phyloP scores from a whole-genome alignment of 495 filamentous ascomycete genomes.

The Penicillium odoratum region DNA sequence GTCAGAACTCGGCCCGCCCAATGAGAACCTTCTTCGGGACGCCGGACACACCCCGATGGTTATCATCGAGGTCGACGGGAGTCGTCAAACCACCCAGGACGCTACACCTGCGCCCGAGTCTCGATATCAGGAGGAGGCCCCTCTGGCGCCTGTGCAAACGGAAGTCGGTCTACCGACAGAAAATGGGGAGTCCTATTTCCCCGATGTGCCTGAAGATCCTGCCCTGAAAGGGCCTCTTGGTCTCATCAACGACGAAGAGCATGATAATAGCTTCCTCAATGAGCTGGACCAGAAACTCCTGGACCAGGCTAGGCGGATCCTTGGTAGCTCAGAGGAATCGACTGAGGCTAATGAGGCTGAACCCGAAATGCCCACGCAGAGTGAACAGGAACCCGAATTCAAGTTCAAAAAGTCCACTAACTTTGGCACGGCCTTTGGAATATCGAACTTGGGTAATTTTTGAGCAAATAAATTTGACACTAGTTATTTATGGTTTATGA shows the following conservation, averaged over 20 bases:
- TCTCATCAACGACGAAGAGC: constrained; percentile 42
- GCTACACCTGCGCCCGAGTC: constrained; percentile 24
- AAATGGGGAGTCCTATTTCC: constrained; percentile 44
- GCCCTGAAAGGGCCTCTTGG: constrained; percentile 47
- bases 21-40: constrained; percentile 40
- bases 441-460: constrained; percentile 23
- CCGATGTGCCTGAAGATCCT: constrained; percentile 44
- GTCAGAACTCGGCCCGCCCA: constrained; percentile 41
- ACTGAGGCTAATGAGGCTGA: constrained; percentile 29
- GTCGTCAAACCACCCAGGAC: constrained; percentile 32
- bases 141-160: constrained; percentile 34
- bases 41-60: constrained; percentile 53
- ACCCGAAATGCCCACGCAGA: constrained; percentile 27
- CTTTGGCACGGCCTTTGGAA: constrained; percentile 57
- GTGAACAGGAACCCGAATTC: constrained; percentile 55
- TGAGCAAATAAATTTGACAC: constrained; percentile 9
- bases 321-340: constrained; percentile 21
- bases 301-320: constrained; percentile 35
- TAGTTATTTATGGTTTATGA: constrained; percentile 11
- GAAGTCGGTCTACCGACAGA: constrained; percentile 38
- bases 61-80: constrained; percentile 38
- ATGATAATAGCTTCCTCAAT: constrained; percentile 42
- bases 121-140: constrained; percentile 24
- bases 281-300: constrained; percentile 47
- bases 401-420: constrained; percentile 61